phyloP scores from a whole-genome alignment of 1,284 basidiomycete species.

The Gastroboletus turbinatus region DNA sequence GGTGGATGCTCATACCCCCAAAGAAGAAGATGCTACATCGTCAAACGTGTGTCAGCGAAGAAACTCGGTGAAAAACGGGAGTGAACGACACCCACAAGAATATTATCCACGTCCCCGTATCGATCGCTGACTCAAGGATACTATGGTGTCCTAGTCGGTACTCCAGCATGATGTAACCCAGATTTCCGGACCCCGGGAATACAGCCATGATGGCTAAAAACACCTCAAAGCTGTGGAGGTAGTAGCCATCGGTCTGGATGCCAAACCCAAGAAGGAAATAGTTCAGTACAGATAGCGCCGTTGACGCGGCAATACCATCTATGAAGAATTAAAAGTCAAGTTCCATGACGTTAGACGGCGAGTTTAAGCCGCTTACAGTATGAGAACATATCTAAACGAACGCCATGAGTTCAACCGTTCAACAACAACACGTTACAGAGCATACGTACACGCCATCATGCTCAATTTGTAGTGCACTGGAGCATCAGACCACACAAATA shows the following conservation, averaged over 20 bases:
- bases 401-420: constrained; percentile 1
- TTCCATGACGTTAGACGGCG: constrained; percentile 9
- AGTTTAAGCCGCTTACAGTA: constrained; percentile 50
- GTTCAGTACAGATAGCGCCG: constrained; percentile 66
- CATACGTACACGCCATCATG: constrained; percentile 71
- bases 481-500: constrained; percentile 73
- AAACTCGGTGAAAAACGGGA: neutral
- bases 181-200: constrained; percentile 71
- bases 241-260: constrained; percentile 63
- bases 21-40: constrained; percentile 78
- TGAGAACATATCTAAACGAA: constrained; percentile 73
- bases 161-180: constrained; percentile 70
- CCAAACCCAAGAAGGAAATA: constrained; percentile 71
- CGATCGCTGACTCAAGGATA: constrained; percentile 42
- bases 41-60: neutral
- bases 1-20: constrained; percentile 72
- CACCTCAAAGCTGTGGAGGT: constrained; percentile 71
- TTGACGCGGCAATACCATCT: constrained; percentile 75
- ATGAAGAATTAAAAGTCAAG: neutral
- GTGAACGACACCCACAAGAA: constrained; percentile 52
- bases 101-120: constrained; percentile 64
- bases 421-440: constrained; percentile 1
- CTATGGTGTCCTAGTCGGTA: constrained; percentile 71
- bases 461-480: constrained; percentile 82
- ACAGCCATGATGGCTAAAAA: constrained; percentile 76